These are phyloP conservation scores for Gymnopus androsaceus DNA, from an alignment of 1,284 basidiomycete genomes.

Conservation along the genomic window DNA sequence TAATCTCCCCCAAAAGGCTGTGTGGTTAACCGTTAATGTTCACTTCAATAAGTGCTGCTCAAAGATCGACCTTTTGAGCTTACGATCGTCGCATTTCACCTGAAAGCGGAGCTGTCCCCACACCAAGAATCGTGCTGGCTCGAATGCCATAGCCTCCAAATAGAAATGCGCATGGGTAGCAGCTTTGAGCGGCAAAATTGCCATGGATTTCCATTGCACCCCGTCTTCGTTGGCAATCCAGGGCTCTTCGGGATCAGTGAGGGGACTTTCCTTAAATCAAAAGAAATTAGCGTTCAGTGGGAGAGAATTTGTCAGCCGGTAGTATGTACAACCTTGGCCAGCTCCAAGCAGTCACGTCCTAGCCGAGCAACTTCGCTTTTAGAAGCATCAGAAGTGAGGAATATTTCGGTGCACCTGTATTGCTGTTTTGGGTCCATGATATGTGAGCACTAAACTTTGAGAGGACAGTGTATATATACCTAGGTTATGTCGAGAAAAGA, in stretches of 20 bases:
- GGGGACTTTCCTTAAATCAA: too few species aligned
- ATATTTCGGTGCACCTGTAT: not conserved
- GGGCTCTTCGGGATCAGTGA: not conserved
- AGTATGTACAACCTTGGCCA: too few species aligned
- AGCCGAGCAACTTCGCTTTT: not conserved
- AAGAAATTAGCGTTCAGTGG: too few species aligned
- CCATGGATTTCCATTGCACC: not conserved
- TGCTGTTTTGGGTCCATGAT: too few species aligned
- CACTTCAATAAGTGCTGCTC: not conserved
- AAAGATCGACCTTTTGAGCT: not conserved
- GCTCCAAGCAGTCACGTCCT: not conserved
- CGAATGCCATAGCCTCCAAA: not conserved
- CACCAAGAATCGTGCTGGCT: not conserved
- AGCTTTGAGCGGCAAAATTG: not conserved
- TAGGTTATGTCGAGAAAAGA: too few species aligned
- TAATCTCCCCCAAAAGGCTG: not conserved
- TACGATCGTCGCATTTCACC: not conserved
- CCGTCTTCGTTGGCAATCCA: not conserved
- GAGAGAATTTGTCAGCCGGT: too few species aligned
- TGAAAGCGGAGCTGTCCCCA: not conserved
- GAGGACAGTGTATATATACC: too few species aligned
- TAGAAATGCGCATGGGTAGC: not conserved
- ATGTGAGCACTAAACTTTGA: too few species aligned
- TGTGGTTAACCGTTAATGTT: not conserved
- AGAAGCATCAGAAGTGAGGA: not conserved